These are phyloP conservation scores for Solanum gracilifrons DNA, from an alignment of 257 asterid species.

Conservation along the genomic window DNA sequence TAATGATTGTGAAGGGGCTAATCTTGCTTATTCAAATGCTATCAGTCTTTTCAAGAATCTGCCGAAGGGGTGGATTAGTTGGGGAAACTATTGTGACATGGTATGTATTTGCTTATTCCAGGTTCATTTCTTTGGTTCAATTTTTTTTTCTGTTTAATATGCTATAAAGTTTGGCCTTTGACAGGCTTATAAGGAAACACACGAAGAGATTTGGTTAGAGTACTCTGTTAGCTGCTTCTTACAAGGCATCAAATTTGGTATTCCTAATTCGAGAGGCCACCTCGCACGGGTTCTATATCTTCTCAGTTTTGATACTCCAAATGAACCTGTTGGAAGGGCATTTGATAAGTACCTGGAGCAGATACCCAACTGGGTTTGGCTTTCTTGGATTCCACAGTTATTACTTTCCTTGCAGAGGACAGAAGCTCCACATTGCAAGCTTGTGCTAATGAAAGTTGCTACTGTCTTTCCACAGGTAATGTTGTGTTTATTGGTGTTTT, in stretches of 20 bases:
- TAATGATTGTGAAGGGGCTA: conserved; percentile 95
- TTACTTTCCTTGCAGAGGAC: conserved; percentile 86
- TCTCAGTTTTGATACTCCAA: conserved; percentile 93
- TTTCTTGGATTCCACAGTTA: conserved; percentile 98
- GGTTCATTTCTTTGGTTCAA: neutral
- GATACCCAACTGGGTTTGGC: conserved; percentile 93
- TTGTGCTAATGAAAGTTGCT: conserved; percentile 83
- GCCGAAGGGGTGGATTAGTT: conserved; percentile 99
- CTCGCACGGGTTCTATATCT: conserved; percentile 93
- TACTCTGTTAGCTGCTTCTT: conserved; percentile 99
- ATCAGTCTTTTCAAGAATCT: conserved; percentile 82
- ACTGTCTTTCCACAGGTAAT: conserved; percentile 88
- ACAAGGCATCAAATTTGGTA: conserved; percentile 90
- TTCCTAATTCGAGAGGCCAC: conserved; percentile 93
- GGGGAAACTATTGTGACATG: conserved; percentile 99
- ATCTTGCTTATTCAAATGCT: conserved; percentile 81
- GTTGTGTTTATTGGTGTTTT: neutral
- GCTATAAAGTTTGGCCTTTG: conserved; percentile 10
- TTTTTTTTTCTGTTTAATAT: neutral
- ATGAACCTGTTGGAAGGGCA: conserved; percentile 88
- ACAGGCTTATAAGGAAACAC: conserved; percentile 89
- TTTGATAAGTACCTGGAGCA: conserved; percentile 91
- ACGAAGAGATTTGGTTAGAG: conserved; percentile 92
- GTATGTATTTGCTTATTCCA: conserved; percentile 27
- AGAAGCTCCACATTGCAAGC: conserved; percentile 95